These are phyloP conservation scores for Marasmius sp. DNA, from an alignment of 1,284 basidiomycete genomes.

Conservation along the genomic window DNA sequence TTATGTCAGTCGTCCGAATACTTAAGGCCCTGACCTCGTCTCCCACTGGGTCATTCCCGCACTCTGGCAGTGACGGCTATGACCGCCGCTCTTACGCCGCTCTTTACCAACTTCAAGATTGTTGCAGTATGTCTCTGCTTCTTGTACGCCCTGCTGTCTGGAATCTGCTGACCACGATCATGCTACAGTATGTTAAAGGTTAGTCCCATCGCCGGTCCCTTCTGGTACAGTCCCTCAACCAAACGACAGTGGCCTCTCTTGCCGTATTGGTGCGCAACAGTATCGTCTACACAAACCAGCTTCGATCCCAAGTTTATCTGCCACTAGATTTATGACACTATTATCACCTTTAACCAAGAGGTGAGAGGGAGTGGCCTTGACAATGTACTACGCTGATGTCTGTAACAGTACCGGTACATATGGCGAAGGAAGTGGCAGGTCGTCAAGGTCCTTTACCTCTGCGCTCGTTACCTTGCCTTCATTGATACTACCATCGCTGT, in stretches of 20 bases:
- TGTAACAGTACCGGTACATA: neutral
- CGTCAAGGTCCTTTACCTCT: neutral
- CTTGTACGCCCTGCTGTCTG: neutral
- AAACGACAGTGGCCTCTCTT: neutral
- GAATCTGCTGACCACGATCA: neutral
- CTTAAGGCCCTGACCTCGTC: too few relatives aligned
- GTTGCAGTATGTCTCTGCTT: neutral
- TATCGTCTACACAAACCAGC: neutral
- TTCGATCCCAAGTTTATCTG: neutral
- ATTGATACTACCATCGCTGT: neutral
- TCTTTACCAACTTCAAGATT: neutral
- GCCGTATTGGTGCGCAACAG: neutral
- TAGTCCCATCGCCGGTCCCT: neutral
- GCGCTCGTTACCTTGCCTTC: neutral
- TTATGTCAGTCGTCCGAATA: too few relatives aligned
- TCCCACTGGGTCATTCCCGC: too few relatives aligned
- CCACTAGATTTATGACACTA: neutral
- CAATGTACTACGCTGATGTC: neutral
- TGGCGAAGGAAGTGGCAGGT: neutral
- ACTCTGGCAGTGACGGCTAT: neutral
- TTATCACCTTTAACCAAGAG: neutral
- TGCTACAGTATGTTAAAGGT: neutral
- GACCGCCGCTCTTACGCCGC: neutral
- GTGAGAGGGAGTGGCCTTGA: neutral
- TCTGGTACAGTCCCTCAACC: neutral